phyloP scores from a whole-genome alignment of 2,329 filamentous ascomycete species.

The Albophoma yamanashiensis region DNA sequence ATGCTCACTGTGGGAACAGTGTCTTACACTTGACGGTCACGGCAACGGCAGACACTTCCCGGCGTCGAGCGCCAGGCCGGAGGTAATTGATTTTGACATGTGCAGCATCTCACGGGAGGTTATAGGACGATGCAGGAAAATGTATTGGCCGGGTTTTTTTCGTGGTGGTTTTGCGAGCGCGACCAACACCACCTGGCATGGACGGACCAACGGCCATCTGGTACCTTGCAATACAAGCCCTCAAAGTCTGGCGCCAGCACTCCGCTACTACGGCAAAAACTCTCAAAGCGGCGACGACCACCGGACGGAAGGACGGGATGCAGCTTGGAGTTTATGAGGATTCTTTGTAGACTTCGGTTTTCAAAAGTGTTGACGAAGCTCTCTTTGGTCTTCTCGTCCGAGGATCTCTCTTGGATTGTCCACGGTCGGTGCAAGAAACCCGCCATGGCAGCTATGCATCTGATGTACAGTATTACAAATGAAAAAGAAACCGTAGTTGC shows the following conservation, averaged over 20 bases:
- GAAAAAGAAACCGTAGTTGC: slow-evolving; percentile 3
- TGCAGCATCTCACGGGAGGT: neutral
- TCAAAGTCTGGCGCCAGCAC: neutral
- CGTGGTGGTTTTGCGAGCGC: neutral
- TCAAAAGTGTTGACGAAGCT: neutral
- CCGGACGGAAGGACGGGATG: neutral
- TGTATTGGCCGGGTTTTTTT: neutral
- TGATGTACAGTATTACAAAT: slow-evolving; percentile 8
- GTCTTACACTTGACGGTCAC: neutral
- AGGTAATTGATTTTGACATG: neutral
- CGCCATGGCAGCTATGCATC: slow-evolving; percentile 4
- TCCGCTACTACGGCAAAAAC: no score
- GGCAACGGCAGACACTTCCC: neutral
- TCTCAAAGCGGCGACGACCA: no score
- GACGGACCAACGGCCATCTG: neutral
- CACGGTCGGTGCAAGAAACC: neutral
- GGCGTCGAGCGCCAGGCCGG: neutral
- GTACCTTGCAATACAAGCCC: neutral
- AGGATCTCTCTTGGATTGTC: neutral
- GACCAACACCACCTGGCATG: neutral
- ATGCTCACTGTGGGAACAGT: neutral
- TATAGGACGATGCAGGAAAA: neutral
- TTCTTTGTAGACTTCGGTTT: neutral
- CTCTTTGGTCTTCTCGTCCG: neutral
- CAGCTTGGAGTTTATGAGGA: neutral